These are phyloP conservation scores for Blastocystis sp. DNA, from an alignment of 352 stramenopile genomes.

Conservation along the genomic window DNA sequence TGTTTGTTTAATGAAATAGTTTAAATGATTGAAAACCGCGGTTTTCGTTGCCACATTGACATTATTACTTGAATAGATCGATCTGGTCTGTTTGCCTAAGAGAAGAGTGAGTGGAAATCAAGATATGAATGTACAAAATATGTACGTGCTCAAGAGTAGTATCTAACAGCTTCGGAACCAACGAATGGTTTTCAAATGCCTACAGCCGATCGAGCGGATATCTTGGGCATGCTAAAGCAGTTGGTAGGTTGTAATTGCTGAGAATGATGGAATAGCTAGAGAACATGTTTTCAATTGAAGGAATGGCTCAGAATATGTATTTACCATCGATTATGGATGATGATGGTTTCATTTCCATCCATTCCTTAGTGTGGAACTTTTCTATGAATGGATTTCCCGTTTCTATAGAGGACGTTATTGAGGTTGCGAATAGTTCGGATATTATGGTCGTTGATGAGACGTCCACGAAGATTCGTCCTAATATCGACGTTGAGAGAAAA, in stretches of 20 bases:
- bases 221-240: background rate
- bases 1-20: slow-evolving; percentile 5
- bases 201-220: background rate
- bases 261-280: slow-evolving; percentile 1
- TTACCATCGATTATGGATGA: slow-evolving; percentile 42
- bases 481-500: slow-evolving; percentile 49
- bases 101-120: background rate
- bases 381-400: background rate
- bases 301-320: background rate
- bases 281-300: slow-evolving; percentile 35
- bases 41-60: background rate
- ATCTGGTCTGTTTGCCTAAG: background rate
- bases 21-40: background rate
- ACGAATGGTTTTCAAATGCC: background rate
- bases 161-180: background rate
- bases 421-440: background rate
- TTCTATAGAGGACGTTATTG: background rate
- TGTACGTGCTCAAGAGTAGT: background rate
- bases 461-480: slow-evolving; percentile 8
- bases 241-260: background rate
- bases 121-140: background rate
- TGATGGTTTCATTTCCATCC: slow-evolving; percentile 27
- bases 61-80: background rate
- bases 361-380: background rate
- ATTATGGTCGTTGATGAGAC: slow-evolving; percentile 20